These are phyloP conservation scores for Fistulifera solaris DNA, from an alignment of 108 stramenopile species.

Conservation along the genomic window DNA sequence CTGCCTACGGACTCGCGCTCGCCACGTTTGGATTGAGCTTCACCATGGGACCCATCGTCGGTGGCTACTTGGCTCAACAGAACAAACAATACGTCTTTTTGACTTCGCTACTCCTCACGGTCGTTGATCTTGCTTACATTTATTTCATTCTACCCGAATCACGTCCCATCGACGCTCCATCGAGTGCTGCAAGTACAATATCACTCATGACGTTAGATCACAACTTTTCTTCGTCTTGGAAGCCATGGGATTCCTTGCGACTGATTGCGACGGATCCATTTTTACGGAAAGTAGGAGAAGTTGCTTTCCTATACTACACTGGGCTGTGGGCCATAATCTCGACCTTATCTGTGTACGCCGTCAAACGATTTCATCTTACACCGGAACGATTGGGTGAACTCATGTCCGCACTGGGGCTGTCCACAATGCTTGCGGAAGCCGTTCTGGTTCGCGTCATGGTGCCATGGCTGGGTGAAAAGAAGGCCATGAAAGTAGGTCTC, in stretches of 20 bases:
- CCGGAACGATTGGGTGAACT: slow-evolving; percentile 84
- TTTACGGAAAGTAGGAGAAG: slow-evolving; percentile 62
- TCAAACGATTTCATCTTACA: slow-evolving; percentile 66
- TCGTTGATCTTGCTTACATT: slow-evolving; percentile 72
- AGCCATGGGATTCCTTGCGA: slow-evolving; percentile 52
- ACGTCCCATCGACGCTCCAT: slow-evolving; percentile 1
- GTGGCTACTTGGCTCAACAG: slow-evolving; percentile 81
- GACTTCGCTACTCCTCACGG: slow-evolving; percentile 41
- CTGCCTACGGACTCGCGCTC: slow-evolving; percentile 94
- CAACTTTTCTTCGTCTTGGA: slow-evolving; percentile 33
- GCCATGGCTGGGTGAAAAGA: slow-evolving; percentile 74
- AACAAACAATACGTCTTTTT: slow-evolving; percentile 57
- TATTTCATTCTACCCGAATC: slow-evolving; percentile 67
- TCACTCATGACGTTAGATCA: slow-evolving; percentile 5
- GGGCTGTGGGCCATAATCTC: slow-evolving; percentile 89
- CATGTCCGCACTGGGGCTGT: slow-evolving; percentile 84
- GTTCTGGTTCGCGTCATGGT: slow-evolving; percentile 82
- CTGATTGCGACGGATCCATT: slow-evolving; percentile 61
- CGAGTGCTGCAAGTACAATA: slow-evolving; percentile 5
- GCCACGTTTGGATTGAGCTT: slow-evolving; percentile 89
- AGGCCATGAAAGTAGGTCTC: slow-evolving; percentile 76
- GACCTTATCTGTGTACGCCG: slow-evolving; percentile 80
- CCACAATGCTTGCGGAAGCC: slow-evolving; percentile 91
- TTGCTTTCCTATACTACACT: slow-evolving; percentile 91
- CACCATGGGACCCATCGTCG: slow-evolving; percentile 91